Evolutionary conservation across 2,329 filamentous ascomycete species (phyloP), one percentile per base, ranked within the genome.

Genomic region (Sporothrix euskadiensis): DNA sequence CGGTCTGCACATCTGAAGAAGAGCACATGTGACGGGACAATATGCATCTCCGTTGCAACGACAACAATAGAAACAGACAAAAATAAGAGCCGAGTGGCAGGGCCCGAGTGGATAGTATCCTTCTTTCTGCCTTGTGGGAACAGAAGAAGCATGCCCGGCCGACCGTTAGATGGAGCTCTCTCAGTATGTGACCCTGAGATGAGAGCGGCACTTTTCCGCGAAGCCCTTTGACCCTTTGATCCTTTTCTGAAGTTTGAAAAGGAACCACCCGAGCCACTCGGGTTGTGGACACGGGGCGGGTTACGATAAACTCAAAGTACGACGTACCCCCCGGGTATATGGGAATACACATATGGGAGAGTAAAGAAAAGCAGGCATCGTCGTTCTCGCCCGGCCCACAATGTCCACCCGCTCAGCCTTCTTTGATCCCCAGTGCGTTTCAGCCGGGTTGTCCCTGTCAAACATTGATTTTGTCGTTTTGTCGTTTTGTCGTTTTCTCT

Each of bases 101-200:
- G 44, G 12, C 14, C 14, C 44, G 41, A 44, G 41, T 44, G 41
- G 41, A 14, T 44, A 1, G 41, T 14, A 39, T 41, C 22, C 30
- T 32, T 35, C 19, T 61, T 32, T 35, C 19, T 61, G 39, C 61
- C 39, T 47, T 47, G 61, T 65, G 61, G 61, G 22, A 41, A 30
- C 14, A 12, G 3, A n/a, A 30, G 3, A 30, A 12, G 26, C 54
- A 35, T 35, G 35, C 32, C 10, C 22, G 9, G 26, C 30, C 16
- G 32, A 61, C 57, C 32, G 57, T 61, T 61, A 19, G 57, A 61
- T 61, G 57, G 57, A 61, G 30, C 56, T 35, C 57, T 35, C 57
- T 26, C 26, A 26, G 26, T 26, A 1, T 9, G 16, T 9, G 35
- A 22, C 16, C 57, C 32, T 61, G 57, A 22, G 35, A 35, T 35